Evolutionary conservation across 495 filamentous ascomycete genomes (phyloP).

Genomic region (Tuber umbilicatum): DNA sequence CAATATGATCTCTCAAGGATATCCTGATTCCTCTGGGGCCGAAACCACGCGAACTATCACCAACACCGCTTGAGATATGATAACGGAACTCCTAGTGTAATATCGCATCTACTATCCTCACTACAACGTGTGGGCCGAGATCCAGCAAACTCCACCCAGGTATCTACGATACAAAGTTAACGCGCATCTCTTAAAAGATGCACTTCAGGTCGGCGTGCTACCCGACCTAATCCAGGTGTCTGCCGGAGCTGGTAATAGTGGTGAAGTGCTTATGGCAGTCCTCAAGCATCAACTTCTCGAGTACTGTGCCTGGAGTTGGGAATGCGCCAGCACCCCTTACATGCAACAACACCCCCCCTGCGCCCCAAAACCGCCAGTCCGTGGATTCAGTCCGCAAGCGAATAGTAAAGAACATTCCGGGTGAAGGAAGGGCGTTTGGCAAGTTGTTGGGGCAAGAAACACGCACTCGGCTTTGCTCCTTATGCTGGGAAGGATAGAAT

Average conservation of each 20-base stretch:
- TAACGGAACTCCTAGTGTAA: background rate
- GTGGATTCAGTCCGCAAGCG: background rate
- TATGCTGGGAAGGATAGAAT: background rate
- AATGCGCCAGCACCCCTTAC: background rate
- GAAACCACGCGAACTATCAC: background rate
- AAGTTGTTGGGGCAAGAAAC: background rate
- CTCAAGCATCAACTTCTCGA: background rate
- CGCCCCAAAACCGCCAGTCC: background rate
- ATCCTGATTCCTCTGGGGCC: background rate
- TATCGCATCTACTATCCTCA: background rate
- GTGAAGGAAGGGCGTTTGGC: background rate
- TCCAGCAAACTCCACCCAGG: background rate
- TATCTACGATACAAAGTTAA: background rate
- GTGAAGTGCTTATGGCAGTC: background rate
- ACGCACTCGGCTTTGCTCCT: background rate
- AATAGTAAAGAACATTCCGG: background rate
- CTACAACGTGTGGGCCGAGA: background rate
- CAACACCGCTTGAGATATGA: background rate
- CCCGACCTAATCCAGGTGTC: background rate
- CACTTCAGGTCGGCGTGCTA: background rate
- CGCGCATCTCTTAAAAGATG: background rate
- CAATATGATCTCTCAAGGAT: background rate
- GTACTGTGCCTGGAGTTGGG: background rate
- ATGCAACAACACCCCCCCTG: background rate
- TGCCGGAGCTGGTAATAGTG: background rate